These are phyloP conservation scores for Auricularia sp. DNA, from an alignment of 768 basidiomycete species.

Conservation along the genomic window DNA sequence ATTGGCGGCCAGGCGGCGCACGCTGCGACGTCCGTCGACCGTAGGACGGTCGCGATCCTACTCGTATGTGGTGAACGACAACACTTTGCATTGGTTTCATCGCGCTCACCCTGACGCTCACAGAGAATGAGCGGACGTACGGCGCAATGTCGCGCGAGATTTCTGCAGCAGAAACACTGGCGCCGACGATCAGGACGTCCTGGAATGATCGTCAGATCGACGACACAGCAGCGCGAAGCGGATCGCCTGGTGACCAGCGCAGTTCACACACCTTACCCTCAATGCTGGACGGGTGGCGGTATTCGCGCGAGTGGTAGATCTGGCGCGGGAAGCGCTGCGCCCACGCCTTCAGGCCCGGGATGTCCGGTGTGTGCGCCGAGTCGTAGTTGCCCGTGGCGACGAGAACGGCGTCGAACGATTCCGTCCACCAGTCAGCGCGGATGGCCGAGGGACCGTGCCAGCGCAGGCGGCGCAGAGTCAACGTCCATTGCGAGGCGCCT, in stretches of 20 bases:
- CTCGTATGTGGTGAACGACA: conserved; percentile 9
- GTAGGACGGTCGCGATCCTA: conserved; percentile 16
- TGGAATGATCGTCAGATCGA: conserved; percentile 13
- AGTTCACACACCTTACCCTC: conserved; percentile 18
- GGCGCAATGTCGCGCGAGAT: conserved; percentile 27
- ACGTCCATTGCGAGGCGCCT: background rate
- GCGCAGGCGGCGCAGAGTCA: conserved; percentile 5
- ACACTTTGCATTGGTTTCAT: background rate
- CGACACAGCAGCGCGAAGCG: background rate
- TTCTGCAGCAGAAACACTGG: conserved; percentile 27
- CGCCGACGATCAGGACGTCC: conserved; percentile 30
- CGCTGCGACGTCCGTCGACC: conserved; percentile 20
- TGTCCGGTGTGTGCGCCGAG: conserved; percentile 23
- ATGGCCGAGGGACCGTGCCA: background rate
- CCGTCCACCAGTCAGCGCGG: conserved; percentile 17
- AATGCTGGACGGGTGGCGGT: conserved; percentile 23
- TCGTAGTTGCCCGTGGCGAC: conserved; percentile 25
- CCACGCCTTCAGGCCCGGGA: conserved; percentile 24
- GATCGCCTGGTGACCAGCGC: no score
- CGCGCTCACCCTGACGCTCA: background rate
- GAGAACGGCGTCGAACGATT: conserved; percentile 26
- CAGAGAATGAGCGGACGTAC: background rate
- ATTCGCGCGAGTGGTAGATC: conserved; percentile 24
- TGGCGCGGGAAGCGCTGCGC: conserved; percentile 13
- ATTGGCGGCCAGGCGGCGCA: conserved; percentile 23